Evolutionary conservation across 2,329 filamentous ascomycete genomes (phyloP).

Genomic region (Akanthomyces uredinophilus): DNA sequence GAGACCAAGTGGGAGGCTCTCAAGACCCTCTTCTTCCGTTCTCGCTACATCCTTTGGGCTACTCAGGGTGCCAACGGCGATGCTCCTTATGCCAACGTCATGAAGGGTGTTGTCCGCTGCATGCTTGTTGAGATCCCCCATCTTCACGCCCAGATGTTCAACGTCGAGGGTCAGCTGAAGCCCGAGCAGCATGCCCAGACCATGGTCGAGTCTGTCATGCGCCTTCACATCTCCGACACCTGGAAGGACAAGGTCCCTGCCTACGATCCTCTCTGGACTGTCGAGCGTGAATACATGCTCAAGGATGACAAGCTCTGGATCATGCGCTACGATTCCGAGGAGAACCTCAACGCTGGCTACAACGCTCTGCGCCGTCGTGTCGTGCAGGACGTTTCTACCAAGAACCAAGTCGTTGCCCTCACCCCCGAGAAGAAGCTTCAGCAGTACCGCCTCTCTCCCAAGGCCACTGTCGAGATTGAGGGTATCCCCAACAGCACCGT

Average conservation of each 20-base stretch:
- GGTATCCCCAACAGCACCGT: slow-evolving; percentile 7
- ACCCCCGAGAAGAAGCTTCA: slow-evolving; percentile 13
- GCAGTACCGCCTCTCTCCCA: slow-evolving; percentile 14
- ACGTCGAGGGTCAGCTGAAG: slow-evolving; percentile 13
- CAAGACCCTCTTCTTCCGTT: slow-evolving; percentile 11
- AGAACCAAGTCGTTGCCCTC: slow-evolving; percentile 11
- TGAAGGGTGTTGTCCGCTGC: slow-evolving; percentile 15
- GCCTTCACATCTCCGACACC: slow-evolving; percentile 12
- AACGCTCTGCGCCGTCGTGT: slow-evolving; percentile 14
- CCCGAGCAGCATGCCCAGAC: slow-evolving; percentile 10
- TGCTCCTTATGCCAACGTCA: slow-evolving; percentile 14
- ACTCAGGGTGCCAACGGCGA: slow-evolving; percentile 14
- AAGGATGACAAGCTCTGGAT: slow-evolving; percentile 13
- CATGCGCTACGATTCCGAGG: slow-evolving; percentile 12
- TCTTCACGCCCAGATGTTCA: slow-evolving; percentile 13
- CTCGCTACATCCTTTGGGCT: slow-evolving; percentile 15
- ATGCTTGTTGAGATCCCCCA: slow-evolving; percentile 13
- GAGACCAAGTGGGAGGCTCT: slow-evolving; percentile 14
- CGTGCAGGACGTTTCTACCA: slow-evolving; percentile 11
- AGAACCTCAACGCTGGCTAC: slow-evolving; percentile 15
- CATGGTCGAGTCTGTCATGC: slow-evolving; percentile 10
- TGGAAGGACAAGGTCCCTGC: slow-evolving; percentile 15
- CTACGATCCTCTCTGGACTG: slow-evolving; percentile 12
- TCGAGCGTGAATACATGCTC: slow-evolving; percentile 16
- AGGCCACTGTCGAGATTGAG: slow-evolving; percentile 12